phyloP scores from a whole-genome alignment of 306 rosid species.

The Glycine tomentella region DNA sequence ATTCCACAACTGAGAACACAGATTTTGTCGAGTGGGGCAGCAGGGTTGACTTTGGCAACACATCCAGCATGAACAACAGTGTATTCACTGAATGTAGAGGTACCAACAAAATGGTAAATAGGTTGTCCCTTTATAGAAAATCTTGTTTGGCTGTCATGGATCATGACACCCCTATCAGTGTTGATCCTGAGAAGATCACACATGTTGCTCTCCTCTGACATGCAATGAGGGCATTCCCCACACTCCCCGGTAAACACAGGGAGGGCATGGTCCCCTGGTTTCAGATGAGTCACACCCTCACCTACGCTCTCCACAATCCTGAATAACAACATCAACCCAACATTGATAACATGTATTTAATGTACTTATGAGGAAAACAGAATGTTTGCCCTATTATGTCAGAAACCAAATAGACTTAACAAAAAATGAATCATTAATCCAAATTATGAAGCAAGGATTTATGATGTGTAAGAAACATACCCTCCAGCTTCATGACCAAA shows the following conservation, averaged over 20 bases:
- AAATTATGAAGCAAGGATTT: background rate
- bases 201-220: slow-evolving; percentile 94
- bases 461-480: slow-evolving; percentile 49
- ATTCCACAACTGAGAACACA: slow-evolving; percentile 93
- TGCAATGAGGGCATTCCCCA: slow-evolving; percentile 81
- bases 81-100: slow-evolving; percentile 90
- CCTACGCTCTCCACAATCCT: slow-evolving; percentile 87
- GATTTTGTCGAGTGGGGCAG: slow-evolving; percentile 92
- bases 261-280: slow-evolving; percentile 89
- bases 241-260: slow-evolving; percentile 96
- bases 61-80: slow-evolving; percentile 83
- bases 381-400: background rate
- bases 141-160: slow-evolving; percentile 66
- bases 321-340: slow-evolving; percentile 36
- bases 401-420: background rate
- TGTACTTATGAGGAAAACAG: background rate
- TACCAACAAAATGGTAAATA: slow-evolving; percentile 80
- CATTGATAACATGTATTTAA: background rate
- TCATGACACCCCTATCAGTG: slow-evolving; percentile 84
- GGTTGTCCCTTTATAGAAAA: slow-evolving; percentile 83
- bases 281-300: slow-evolving; percentile 81
- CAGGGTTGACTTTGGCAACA: slow-evolving; percentile 83
- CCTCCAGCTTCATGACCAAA: slow-evolving; percentile 98
- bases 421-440: background rate
- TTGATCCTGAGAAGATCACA: slow-evolving; percentile 90